A percentile compares a stretch with the other conserved stretches of the same genome.
These are phyloP conservation scores for Cucurbita moschata DNA, from an alignment of 306 rosid genomes.

Conservation along the genomic window DNA sequence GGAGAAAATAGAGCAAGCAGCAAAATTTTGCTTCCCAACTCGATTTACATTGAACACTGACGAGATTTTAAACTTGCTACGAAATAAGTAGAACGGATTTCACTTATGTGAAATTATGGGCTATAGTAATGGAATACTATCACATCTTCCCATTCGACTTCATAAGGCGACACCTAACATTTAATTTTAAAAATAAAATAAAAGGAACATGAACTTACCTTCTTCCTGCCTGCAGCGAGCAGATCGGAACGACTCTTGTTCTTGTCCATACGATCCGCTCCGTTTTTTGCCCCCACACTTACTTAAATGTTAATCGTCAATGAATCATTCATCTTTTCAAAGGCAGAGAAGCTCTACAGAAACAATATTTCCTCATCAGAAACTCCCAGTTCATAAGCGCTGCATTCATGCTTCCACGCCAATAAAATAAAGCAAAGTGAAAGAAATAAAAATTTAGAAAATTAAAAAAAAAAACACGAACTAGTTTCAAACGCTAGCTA, in stretches of 20 bases:
- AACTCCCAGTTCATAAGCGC: not conserved
- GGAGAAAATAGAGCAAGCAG: not conserved
- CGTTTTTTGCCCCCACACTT: constrained; percentile 31
- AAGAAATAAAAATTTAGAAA: too few species aligned
- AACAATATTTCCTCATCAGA: constrained; percentile 1
- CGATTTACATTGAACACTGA: not conserved
- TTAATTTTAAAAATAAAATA: not conserved
- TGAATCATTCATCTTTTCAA: constrained; percentile 21
- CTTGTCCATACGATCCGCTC: constrained; percentile 79
- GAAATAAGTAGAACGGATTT: too few species aligned
- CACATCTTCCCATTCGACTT: not conserved
- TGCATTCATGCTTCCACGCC: not conserved
- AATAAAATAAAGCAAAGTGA: not conserved
- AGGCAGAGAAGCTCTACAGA: not conserved
- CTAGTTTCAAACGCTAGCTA: not conserved
- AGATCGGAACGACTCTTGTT: constrained; percentile 83
- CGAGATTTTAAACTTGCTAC: not conserved
- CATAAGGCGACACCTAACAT: not conserved
- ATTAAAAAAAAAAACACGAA: not conserved
- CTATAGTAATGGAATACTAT: not conserved
- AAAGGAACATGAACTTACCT: constrained; percentile 23
- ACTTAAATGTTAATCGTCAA: constrained; percentile 16
- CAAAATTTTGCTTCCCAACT: not conserved
- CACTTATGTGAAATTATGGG: not conserved
- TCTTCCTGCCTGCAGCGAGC: constrained; percentile 80